Conservation (phyloP, 208 protist genomes). For the Leishmania amazonensis region DNA sequence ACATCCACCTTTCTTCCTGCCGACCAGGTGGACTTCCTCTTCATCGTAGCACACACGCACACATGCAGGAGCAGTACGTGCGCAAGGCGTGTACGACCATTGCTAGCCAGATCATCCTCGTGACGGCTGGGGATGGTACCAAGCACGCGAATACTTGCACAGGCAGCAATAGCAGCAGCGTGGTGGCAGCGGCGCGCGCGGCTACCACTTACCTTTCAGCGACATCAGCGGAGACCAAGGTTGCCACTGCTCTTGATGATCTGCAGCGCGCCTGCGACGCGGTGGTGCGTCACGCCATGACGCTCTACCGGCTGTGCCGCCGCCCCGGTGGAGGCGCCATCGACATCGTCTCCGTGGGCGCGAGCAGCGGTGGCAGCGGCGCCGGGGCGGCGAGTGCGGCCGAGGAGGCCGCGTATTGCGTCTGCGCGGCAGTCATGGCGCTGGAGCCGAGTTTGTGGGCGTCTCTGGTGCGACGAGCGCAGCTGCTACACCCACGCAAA, state of each 20-base stretch:
- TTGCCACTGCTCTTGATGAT: conserved; percentile 11
- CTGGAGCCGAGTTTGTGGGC: conserved; percentile 52
- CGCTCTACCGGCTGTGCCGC: conserved; percentile 66
- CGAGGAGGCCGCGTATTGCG: conserved; percentile 72
- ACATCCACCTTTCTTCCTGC: not conserved
- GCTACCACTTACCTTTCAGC: not conserved
- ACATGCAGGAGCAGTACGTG: conserved; percentile 68
- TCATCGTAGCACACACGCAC: not conserved
- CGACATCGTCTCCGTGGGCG: conserved; percentile 23
- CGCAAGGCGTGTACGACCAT: conserved; percentile 39
- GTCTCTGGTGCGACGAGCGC: conserved; percentile 41
- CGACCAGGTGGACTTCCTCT: not conserved
- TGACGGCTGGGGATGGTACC: conserved; percentile 5
- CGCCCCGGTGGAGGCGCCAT: conserved; percentile 30
- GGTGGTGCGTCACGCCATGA: conserved; percentile 44
- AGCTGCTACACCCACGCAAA: conserved; percentile 42
- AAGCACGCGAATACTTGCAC: not conserved
- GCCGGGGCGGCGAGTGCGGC: conserved; percentile 21
- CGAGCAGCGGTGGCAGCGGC: conserved; percentile 16
- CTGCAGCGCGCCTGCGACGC: conserved; percentile 29
- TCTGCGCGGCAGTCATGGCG: conserved; percentile 49
- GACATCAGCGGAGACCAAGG: not conserved
- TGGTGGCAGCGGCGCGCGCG: not conserved
- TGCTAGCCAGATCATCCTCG: conserved; percentile 49
- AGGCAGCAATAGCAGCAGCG: not conserved